Conservation (phyloP, 148 eudicot genomes). For the Rhododendron mucronatum region DNA sequence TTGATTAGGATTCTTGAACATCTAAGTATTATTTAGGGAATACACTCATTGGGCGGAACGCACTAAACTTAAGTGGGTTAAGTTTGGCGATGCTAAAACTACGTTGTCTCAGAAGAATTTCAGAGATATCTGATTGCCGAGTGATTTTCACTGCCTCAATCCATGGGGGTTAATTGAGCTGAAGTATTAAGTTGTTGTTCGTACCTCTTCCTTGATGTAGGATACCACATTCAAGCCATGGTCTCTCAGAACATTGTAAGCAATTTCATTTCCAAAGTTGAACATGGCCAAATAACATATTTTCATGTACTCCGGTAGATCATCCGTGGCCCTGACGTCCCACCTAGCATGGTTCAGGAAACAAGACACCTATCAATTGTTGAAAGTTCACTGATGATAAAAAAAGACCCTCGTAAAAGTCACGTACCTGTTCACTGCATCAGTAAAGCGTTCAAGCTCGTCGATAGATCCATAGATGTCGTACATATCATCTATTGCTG, state of each 20-base stretch:
- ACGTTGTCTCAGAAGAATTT: too few relatives aligned
- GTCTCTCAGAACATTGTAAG: background rate
- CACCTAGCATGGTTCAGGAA: background rate
- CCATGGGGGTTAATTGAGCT: background rate
- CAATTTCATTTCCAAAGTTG: conserved; percentile 19
- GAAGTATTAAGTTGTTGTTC: background rate
- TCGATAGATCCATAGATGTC: conserved; percentile 14
- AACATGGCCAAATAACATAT: conserved; percentile 14
- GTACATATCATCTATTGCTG: conserved; percentile 15
- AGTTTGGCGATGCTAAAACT: too few relatives aligned
- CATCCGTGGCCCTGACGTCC: background rate
- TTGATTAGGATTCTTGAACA: too few relatives aligned
- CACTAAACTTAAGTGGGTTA: too few relatives aligned
- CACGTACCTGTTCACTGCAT: conserved; percentile 8
- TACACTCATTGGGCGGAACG: too few relatives aligned
- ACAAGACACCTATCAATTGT: background rate
- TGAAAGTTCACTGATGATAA: background rate
- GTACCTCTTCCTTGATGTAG: conserved; percentile 10
- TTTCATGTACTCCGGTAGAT: conserved; percentile 16
- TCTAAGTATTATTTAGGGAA: too few relatives aligned
- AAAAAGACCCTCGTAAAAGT: background rate
- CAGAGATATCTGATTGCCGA: background rate
- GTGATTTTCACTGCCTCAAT: background rate
- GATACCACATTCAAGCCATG: conserved; percentile 5
- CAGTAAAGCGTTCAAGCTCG: conserved; percentile 13